phyloP scores from a whole-genome alignment of 1,139 yeast species.

The Hyphopichia khmerensis region DNA sequence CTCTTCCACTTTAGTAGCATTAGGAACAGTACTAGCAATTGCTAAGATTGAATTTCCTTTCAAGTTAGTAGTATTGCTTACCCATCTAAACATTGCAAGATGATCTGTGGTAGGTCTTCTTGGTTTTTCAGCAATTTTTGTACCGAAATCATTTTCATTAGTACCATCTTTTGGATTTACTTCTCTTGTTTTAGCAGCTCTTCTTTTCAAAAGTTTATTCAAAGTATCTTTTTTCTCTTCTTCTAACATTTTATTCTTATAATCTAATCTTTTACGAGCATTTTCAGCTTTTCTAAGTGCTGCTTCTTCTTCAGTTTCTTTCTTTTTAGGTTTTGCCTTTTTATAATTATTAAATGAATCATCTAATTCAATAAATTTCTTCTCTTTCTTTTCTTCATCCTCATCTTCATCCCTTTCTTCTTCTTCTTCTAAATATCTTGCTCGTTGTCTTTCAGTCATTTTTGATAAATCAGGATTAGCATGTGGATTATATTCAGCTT shows the following conservation, averaged over 20 bases:
- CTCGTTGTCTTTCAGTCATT: slow-evolving; percentile 64
- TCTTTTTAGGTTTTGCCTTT: slow-evolving; percentile 33
- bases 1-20: not conserved
- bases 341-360: slow-evolving; percentile 24
- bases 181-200: slow-evolving; percentile 68
- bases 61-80: slow-evolving; percentile 11
- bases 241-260: slow-evolving; percentile 78
- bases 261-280: slow-evolving; percentile 84
- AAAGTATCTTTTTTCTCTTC: slow-evolving; percentile 92
- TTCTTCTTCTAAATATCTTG: slow-evolving; percentile 40
- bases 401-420: slow-evolving; percentile 7
- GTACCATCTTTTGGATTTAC: slow-evolving; percentile 35
- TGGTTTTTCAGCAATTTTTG: slow-evolving; percentile 21
- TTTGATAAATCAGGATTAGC: slow-evolving; percentile 49
- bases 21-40: not conserved
- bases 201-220: slow-evolving; percentile 77
- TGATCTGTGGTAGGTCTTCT: slow-evolving; percentile 36
- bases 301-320: slow-evolving; percentile 80
- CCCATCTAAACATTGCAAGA: slow-evolving; percentile 31
- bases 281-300: slow-evolving; percentile 82
- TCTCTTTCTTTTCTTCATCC: slow-evolving; percentile 3
- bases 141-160: slow-evolving; percentile 14
- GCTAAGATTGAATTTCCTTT: slow-evolving; percentile 1
- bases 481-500: slow-evolving; percentile 41
- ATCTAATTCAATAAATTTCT: slow-evolving; percentile 26